Conservation (phyloP, 163 green algal species). For the Chlorella variabilis region DNA sequence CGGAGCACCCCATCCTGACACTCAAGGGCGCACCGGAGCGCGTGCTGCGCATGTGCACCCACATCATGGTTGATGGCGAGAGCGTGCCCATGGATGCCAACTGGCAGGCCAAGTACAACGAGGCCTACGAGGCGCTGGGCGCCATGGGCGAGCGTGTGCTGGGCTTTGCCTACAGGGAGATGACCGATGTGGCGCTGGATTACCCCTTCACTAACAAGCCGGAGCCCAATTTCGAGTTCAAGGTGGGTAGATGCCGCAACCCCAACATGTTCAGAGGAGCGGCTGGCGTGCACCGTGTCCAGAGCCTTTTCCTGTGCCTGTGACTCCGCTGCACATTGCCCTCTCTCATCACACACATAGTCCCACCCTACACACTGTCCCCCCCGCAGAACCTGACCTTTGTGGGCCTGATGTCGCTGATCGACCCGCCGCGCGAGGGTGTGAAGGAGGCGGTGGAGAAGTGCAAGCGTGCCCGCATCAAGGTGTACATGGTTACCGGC, state of each 20-base stretch:
- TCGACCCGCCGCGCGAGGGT: slow-evolving; percentile 81
- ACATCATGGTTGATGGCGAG: slow-evolving; percentile 71
- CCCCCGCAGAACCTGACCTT: slow-evolving; percentile 79
- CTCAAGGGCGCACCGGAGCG: slow-evolving; percentile 88
- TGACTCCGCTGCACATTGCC: too few species aligned
- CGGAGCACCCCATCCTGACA: slow-evolving; percentile 63
- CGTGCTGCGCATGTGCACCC: slow-evolving; percentile 62
- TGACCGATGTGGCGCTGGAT: slow-evolving; percentile 54
- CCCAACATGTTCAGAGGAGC: too few species aligned
- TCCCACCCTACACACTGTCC: too few species aligned
- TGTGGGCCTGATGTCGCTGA: slow-evolving; percentile 76
- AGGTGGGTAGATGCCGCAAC: slow-evolving; percentile 20
- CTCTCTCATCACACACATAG: too few species aligned
- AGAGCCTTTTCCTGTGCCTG: too few species aligned
- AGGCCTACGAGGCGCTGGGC: slow-evolving; percentile 77
- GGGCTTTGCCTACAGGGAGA: slow-evolving; percentile 74
- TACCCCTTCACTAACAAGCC: slow-evolving; percentile 76
- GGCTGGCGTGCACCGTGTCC: too few species aligned
- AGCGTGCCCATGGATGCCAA: slow-evolving; percentile 60
- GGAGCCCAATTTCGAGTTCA: slow-evolving; percentile 66
- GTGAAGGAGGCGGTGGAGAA: slow-evolving; percentile 79
- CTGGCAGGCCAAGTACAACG: slow-evolving; percentile 44
- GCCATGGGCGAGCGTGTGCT: slow-evolving; percentile 85
- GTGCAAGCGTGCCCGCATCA: slow-evolving; percentile 73
- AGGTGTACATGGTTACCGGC: slow-evolving; percentile 85